phyloP scores from a whole-genome alignment of 257 asterid species.

The Penstemon newberryi region DNA sequence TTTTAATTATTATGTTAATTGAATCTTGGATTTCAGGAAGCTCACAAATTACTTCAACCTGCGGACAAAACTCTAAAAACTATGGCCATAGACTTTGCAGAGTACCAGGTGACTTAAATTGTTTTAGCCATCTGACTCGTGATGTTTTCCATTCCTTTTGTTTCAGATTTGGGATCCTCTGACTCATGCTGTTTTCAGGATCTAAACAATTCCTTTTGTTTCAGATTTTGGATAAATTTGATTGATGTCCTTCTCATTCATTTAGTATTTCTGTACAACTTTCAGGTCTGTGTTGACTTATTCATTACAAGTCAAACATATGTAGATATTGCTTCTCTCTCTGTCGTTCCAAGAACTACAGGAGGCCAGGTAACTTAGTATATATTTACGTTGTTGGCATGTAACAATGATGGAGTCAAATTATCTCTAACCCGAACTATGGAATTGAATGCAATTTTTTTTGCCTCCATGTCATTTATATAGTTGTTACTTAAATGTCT shows the following conservation, averaged over 20 bases:
- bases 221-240: not conserved
- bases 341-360: constrained; percentile 86
- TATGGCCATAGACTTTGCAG: constrained; percentile 97
- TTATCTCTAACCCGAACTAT: not conserved
- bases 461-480: not conserved
- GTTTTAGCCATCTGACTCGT: constrained; percentile 9
- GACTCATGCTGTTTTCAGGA: constrained; percentile 14
- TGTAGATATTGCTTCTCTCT: constrained; percentile 91
- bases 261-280: constrained; percentile 27
- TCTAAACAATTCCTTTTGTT: constrained; percentile 1
- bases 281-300: constrained; percentile 96
- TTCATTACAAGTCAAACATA: constrained; percentile 89
- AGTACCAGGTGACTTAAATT: constrained; percentile 72
- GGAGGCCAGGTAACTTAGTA: constrained; percentile 86
- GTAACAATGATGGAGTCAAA: not conserved
- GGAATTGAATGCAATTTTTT: not conserved
- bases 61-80: constrained; percentile 84
- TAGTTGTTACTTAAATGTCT: constrained; percentile 1
- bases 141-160: constrained; percentile 2
- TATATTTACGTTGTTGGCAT: constrained; percentile 5
- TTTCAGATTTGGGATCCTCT: not conserved
- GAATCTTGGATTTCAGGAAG: constrained; percentile 70
- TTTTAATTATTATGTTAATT: constrained; percentile 20
- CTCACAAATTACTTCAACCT: constrained; percentile 91
- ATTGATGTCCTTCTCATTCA: constrained; percentile 18